These are phyloP conservation scores for Aphanomyces stellatus DNA, from an alignment of 352 stramenopile genomes.

Conservation along the genomic window DNA sequence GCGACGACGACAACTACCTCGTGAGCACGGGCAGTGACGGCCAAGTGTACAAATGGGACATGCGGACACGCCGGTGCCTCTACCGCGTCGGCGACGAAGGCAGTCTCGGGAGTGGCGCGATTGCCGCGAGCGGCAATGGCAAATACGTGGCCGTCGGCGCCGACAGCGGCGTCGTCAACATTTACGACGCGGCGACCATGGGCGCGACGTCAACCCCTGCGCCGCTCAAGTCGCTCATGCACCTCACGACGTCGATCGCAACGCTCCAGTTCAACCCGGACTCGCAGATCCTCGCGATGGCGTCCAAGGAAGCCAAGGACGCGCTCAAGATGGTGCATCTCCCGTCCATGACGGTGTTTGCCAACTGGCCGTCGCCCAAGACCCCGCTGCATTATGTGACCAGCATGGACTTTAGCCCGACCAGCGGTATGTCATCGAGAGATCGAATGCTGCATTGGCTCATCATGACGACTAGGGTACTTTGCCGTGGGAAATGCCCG, in stretches of 20 bases:
- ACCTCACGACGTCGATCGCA: constrained; percentile 90
- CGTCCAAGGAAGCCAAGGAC: constrained; percentile 86
- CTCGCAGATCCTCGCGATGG: constrained; percentile 92
- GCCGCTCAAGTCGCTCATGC: constrained; percentile 94
- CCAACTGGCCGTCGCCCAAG: constrained; percentile 96
- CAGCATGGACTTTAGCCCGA: constrained; percentile 93
- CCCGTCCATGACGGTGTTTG: constrained; percentile 91
- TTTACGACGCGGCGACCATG: constrained; percentile 85
- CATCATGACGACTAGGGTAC: constrained; percentile 35
- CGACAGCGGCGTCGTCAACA: constrained; percentile 96
- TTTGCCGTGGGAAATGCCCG: constrained; percentile 95
- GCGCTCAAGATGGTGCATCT: constrained; percentile 94
- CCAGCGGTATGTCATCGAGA: constrained; percentile 38
- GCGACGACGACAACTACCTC: constrained; percentile 86
- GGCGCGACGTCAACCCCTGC: constrained; percentile 32
- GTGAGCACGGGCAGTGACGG: constrained; percentile 92
- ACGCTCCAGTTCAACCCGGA: constrained; percentile 88
- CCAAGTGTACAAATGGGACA: constrained; percentile 95
- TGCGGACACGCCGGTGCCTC: constrained; percentile 77
- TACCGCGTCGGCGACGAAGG: constrained; percentile 79
- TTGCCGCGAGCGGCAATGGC: constrained; percentile 50
- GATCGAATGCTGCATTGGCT: background rate
- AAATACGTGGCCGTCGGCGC: constrained; percentile 89
- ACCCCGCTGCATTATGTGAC: constrained; percentile 97
- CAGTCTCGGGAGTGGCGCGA: constrained; percentile 72